These are phyloP conservation scores for Cucurbitaria berberidis DNA, from an alignment of 2,329 filamentous ascomycete species.

Conservation along the genomic window DNA sequence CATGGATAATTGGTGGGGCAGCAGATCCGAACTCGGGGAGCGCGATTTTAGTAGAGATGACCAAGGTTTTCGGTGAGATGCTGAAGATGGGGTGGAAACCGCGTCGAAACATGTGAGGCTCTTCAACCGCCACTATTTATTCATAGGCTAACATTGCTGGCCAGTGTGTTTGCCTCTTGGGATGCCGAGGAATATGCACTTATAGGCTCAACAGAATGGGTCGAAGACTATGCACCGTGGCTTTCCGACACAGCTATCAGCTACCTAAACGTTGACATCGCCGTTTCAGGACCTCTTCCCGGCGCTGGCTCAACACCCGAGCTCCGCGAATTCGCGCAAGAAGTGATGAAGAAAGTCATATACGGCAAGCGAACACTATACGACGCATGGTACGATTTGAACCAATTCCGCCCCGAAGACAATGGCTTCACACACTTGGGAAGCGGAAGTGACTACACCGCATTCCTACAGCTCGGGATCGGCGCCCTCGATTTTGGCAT, in stretches of 20 bases:
- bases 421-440: slow-evolving; percentile 47
- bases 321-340: slow-evolving; percentile 34
- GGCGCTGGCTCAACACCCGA: slow-evolving; percentile 37
- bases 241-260: slow-evolving; percentile 50
- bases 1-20: slow-evolving; percentile 61
- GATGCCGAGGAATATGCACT: slow-evolving; percentile 51
- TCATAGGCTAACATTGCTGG: slow-evolving; percentile 39
- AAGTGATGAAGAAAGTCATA: slow-evolving; percentile 40
- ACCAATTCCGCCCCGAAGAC: slow-evolving; percentile 16
- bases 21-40: slow-evolving; percentile 60
- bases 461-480: slow-evolving; percentile 50
- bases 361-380: slow-evolving; percentile 46
- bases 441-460: slow-evolving; percentile 51
- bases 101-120: slow-evolving; percentile 11
- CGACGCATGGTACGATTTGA: slow-evolving; percentile 43
- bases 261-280: slow-evolving; percentile 58
- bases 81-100: slow-evolving; percentile 59
- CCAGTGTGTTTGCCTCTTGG: slow-evolving; percentile 53
- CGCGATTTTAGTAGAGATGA: slow-evolving; percentile 56
- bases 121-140: neutral
- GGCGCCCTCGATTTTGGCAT: slow-evolving; percentile 45
- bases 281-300: slow-evolving; percentile 45
- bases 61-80: slow-evolving; percentile 57
- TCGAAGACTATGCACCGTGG: slow-evolving; percentile 58
- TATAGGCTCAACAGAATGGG: slow-evolving; percentile 53